phyloP scores from a whole-genome alignment of 2,329 filamentous ascomycete species.

The Lachnellula subtilissima region DNA sequence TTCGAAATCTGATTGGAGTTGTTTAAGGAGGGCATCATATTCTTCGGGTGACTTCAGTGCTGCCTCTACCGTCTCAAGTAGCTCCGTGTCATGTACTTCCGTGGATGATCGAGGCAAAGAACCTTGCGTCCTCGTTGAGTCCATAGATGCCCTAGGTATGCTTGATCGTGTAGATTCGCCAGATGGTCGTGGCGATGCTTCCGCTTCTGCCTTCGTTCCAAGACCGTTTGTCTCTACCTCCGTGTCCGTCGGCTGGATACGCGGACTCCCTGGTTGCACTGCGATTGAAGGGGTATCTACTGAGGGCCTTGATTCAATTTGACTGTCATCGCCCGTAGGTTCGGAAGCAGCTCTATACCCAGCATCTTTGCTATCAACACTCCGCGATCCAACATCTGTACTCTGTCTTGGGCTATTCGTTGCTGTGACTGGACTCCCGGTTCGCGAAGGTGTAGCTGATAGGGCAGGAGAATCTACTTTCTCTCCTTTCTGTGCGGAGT shows the following conservation, averaged over 20 bases:
- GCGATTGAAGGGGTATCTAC: slow-evolving; percentile 13
- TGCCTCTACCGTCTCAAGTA: not conserved
- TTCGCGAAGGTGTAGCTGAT: slow-evolving; percentile 43
- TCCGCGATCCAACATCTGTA: slow-evolving; percentile 35
- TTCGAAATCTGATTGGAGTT: slow-evolving; percentile 31
- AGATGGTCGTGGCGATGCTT: slow-evolving; percentile 22
- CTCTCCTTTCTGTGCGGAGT: slow-evolving; percentile 40
- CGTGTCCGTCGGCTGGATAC: not conserved
- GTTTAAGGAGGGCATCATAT: slow-evolving; percentile 37
- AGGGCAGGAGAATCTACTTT: slow-evolving; percentile 44
- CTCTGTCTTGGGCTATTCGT: slow-evolving; percentile 40
- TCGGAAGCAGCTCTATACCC: slow-evolving; percentile 4
- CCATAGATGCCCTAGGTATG: slow-evolving; percentile 22
- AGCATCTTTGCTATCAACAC: slow-evolving; percentile 4
- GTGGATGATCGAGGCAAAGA: slow-evolving; percentile 25
- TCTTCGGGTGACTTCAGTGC: slow-evolving; percentile 26
- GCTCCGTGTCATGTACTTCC: slow-evolving; percentile 24
- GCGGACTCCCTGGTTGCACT: slow-evolving; percentile 11
- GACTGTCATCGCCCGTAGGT: not conserved
- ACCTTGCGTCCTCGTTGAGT: slow-evolving; percentile 17
- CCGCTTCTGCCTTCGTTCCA: slow-evolving; percentile 13
- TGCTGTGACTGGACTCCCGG: slow-evolving; percentile 47
- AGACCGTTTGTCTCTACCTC: slow-evolving; percentile 10
- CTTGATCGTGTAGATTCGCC: slow-evolving; percentile 26
- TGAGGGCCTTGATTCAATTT: not conserved